Evolutionary conservation across 768 basidiomycete species (phyloP).

Genomic region (Ramaria sp.): DNA sequence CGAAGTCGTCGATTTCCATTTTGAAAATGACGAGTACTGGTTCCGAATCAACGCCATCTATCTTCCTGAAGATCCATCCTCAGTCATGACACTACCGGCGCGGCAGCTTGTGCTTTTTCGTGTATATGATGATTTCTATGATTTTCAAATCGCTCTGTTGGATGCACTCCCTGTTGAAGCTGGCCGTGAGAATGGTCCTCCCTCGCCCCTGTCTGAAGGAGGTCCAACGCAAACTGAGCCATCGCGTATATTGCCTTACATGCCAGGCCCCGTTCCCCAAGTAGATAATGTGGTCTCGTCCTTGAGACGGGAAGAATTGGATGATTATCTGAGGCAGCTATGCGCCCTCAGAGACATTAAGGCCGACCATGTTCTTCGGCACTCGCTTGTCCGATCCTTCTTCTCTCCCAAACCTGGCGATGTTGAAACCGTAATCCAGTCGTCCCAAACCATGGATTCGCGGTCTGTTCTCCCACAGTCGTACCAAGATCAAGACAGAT

Average conservation of each 20-base stretch:
- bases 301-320: slow-evolving; percentile 69
- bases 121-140: slow-evolving; percentile 96
- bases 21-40: slow-evolving; percentile 94
- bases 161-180: slow-evolving; percentile 86
- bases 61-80: slow-evolving; percentile 65
- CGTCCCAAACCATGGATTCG: slow-evolving; percentile 45
- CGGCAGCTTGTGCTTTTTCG: slow-evolving; percentile 84
- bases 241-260: slow-evolving; percentile 80
- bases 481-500: slow-evolving; percentile 27
- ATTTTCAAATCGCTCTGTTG: slow-evolving; percentile 86
- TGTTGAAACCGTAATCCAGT: slow-evolving; percentile 54
- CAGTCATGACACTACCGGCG: slow-evolving; percentile 42
- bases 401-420: slow-evolving; percentile 82
- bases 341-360: slow-evolving; percentile 57
- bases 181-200: slow-evolving; percentile 41
- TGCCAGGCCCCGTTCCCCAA: slow-evolving; percentile 86
- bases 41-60: slow-evolving; percentile 88
- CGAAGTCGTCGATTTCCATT: slow-evolving; percentile 93
- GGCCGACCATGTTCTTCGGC: slow-evolving; percentile 72
- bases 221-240: slow-evolving; percentile 17
- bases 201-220: slow-evolving; percentile 27
- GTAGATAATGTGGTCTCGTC: slow-evolving; percentile 82
- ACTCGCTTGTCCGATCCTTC: slow-evolving; percentile 72
- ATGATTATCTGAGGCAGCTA: slow-evolving; percentile 77
- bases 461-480: slow-evolving; percentile 28